Base-by-base conservation (phyloP, 2,329 filamentous ascomycete species). In the Dothistroma septosporum region DNA sequence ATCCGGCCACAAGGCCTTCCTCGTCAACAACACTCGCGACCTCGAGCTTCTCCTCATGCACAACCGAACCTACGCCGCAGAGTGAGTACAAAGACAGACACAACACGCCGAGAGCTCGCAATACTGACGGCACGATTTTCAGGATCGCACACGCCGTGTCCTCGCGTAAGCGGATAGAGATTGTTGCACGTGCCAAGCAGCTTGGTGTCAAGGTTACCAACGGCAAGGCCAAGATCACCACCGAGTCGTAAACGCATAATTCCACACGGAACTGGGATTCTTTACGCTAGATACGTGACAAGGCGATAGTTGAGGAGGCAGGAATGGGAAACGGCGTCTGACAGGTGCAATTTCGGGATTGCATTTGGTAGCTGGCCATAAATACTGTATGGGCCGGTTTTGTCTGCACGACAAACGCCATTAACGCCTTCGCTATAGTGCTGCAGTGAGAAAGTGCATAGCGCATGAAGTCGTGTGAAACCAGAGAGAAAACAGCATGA, bases 141-240 rank as follows among this genome's bases (percentile, higher is more conserved):
- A 97, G 92, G 87, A 99, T 99, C 80, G 91, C 90, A 79, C 91
- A 96, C 86, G 90, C 91, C 80, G 94, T 99, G 80, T 99, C 94
- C 67, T 96, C 94, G 78, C 87, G 93, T 82, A 99, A 99, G 91
- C 88, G 94, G 82, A 88, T 99, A 81, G 92, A 97, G 77, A 99
- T 99, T 82, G 87, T 99, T 76, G 86, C 91, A 77, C 90, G 93
- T 80, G 94, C 94, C 71, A 97, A 97, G 90, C 89, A 96, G 82
- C 84, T 99, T 77, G 91, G 92, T 78, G 94, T 99, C 80, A 99
- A 99, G 90, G 93, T 99, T 80, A 99, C 94, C 79, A 99, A 99
- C 87, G 82, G 91, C 82, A 96, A 97, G 90, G 94, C 92, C 78
- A 95, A 93, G 87, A 89, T 99, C 80, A 96, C 93, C 75, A 96